Evolutionary conservation across 23 red algal species (phyloP).

Genomic region (Chondrus crispus): DNA sequence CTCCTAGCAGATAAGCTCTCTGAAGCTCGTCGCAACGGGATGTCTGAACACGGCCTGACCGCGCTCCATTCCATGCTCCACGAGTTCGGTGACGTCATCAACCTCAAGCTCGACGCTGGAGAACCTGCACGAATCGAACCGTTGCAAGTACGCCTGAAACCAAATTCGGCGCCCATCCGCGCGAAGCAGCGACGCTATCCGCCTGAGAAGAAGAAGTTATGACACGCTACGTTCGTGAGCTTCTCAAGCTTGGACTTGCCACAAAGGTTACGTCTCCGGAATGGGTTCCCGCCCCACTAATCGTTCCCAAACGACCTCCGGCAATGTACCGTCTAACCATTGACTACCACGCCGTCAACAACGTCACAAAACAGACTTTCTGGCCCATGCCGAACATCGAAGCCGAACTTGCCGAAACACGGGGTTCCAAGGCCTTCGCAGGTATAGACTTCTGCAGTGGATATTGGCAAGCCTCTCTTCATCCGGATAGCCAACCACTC

Average conservation of each 20-base stretch:
- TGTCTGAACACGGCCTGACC: background rate
- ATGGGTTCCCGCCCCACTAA: constrained; percentile 9
- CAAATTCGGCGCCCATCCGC: background rate
- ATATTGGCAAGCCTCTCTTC: constrained; percentile 25
- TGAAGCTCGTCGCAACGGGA: background rate
- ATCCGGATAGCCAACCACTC: constrained; percentile 9
- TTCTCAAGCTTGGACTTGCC: background rate
- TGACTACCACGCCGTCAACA: constrained; percentile 10
- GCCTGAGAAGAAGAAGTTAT: background rate
- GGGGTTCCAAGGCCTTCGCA: background rate
- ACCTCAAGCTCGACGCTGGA: constrained; percentile 3
- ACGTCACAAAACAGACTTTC: constrained; percentile 11
- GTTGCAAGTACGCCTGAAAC: background rate
- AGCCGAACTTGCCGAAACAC: background rate
- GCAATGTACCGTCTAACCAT: constrained; percentile 7
- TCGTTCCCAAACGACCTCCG: constrained; percentile 18
- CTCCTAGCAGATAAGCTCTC: background rate
- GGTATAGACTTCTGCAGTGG: constrained; percentile 18
- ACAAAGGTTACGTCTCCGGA: constrained; percentile 5
- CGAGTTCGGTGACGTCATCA: constrained; percentile 27
- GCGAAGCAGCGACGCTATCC: constrained; percentile 9
- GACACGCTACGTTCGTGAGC: background rate
- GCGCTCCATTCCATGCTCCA: background rate
- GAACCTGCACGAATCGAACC: constrained; percentile 1
- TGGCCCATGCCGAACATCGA: constrained; percentile 27